Conservation (phyloP, 139 green algal species). For the Limnomonas spitsbergensis region DNA sequence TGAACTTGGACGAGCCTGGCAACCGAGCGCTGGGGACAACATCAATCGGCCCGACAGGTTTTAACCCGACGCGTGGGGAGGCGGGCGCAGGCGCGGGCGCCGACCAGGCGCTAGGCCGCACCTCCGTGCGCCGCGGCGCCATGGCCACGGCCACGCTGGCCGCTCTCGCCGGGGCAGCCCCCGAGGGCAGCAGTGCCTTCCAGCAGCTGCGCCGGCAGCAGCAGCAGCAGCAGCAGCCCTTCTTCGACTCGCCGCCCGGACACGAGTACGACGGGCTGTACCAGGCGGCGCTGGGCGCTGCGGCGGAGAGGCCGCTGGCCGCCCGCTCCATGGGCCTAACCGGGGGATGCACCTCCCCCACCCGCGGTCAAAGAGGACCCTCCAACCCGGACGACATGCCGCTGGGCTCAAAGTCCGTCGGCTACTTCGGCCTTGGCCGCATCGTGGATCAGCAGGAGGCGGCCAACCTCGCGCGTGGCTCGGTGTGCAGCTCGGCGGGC, state of each 20-base stretch:
- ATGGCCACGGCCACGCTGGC: background rate
- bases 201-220: background rate
- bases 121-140: background rate
- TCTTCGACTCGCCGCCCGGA: constrained; percentile 12
- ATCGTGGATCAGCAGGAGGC: background rate
- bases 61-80: too few species aligned
- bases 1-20: background rate
- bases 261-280: constrained; percentile 11
- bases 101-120: background rate
- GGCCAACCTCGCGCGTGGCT: background rate
- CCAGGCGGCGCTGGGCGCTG: background rate
- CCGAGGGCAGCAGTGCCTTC: background rate
- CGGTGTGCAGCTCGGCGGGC: background rate
- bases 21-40: background rate
- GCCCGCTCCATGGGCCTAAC: background rate
- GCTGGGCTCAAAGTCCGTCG: background rate
- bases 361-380: background rate
- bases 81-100: background rate
- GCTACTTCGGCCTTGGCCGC: background rate
- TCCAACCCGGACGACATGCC: background rate
- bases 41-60: background rate
- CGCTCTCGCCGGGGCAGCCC: background rate
- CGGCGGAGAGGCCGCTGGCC: background rate
- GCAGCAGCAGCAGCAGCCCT: background rate
- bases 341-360: background rate